Evolutionary conservation across 257 asterid genomes (phyloP), one percentile per base, ranked within the genome.

Genomic region (Nyctanthes arbortristis): DNA sequence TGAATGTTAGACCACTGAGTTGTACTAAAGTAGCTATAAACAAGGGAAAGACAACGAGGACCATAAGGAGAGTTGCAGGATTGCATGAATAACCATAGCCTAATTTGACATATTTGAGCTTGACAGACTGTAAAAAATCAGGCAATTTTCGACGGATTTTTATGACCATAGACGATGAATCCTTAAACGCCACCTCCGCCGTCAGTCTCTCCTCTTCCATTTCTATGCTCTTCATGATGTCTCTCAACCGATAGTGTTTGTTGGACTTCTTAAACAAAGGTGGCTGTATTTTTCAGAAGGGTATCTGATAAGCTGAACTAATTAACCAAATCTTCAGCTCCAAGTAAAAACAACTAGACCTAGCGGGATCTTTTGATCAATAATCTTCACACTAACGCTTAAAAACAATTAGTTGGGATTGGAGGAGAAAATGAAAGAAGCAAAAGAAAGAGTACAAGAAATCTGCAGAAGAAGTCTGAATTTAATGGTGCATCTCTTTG

Each of bases 181-280:
- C 80, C 72, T 82, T 82, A 74, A 82, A 82, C 54, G 81, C 80
- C 84, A 82, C 75, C 69, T 82, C 82, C 0, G 87, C 87, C 61
- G 80, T 82, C 4, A 82, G 54, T 7, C 87, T 76, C 70, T 82
- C 87, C 66, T 71, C 54, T 12, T 82, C 79, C 84, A 82, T 82
- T 32, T 82, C 81, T 73, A 82, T 75, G 60, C 79, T 72, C 71
- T 20, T 28, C 74, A 59, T 69, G 16, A 14, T 20, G 20, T 60
- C 40, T 36, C 31, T 6, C 9, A 3, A 1, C 33, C n/a, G n/a
- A n/a, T n/a, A n/a, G n/a, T n/a, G n/a, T n/a, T 20, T 30, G 47
- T 69, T 25, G 64, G 30, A 39, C 43, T 57, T 36, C 63, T 49
- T 45, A 31, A 31, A 33, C 39, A 52, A 13, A 1, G 4, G 24